These are phyloP conservation scores for Cerrena zonata DNA, from an alignment of 1,284 basidiomycete species.

Conservation along the genomic window DNA sequence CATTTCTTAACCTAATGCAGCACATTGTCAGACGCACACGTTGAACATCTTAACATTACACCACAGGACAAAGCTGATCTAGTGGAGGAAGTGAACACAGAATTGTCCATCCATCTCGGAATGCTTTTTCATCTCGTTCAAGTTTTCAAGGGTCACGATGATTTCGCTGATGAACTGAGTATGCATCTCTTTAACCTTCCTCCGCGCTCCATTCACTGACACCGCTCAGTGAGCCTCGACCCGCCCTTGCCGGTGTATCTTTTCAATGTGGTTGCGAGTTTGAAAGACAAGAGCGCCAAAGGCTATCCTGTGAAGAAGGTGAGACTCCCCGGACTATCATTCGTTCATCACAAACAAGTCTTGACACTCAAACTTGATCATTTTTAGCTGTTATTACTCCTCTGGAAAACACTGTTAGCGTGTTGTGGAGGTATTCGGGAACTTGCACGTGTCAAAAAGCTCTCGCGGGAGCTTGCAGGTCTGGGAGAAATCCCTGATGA, in stretches of 20 bases:
- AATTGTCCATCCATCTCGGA: constrained; percentile 85
- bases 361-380: constrained; percentile 10
- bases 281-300: constrained; percentile 91
- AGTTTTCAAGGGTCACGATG: constrained; percentile 84
- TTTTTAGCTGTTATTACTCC: constrained; percentile 77
- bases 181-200: constrained; percentile 33
- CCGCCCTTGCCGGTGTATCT: constrained; percentile 91
- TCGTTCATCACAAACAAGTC: constrained; percentile 1
- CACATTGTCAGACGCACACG: constrained; percentile 67
- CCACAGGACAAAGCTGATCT: constrained; percentile 68
- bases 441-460: constrained; percentile 74
- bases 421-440: constrained; percentile 92
- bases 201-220: constrained; percentile 14
- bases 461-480: constrained; percentile 79
- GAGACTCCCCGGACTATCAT: constrained; percentile 10
- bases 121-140: constrained; percentile 93
- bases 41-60: constrained; percentile 62
- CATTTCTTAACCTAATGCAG: constrained; percentile 32
- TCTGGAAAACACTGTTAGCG: constrained; percentile 93
- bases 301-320: constrained; percentile 97
- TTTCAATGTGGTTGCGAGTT: constrained; percentile 80
- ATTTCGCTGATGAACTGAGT: constrained; percentile 94
- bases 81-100: constrained; percentile 82
- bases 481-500: constrained; percentile 61
- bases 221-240: constrained; percentile 78